Conservation (phyloP, 805 yeast species). For the Metschnikowia sp. region DNA sequence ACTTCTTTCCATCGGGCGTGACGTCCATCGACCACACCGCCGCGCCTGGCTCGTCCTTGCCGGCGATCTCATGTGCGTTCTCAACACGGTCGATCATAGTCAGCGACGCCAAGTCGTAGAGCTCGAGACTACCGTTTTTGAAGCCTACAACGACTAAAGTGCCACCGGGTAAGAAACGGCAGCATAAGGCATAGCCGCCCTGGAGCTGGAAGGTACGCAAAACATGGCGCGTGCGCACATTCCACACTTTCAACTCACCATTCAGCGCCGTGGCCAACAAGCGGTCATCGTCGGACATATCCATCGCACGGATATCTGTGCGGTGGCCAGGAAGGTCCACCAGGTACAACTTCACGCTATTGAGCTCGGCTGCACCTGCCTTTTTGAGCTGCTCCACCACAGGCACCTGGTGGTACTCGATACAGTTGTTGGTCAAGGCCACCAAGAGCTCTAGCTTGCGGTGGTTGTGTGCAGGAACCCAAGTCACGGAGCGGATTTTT, state of each 20-base stretch:
- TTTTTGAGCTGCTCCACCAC: constrained; percentile 57
- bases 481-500: constrained; percentile 63
- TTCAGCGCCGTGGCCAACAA: constrained; percentile 87
- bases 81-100: constrained; percentile 66
- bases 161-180: constrained; percentile 89
- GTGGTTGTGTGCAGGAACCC: constrained; percentile 48
- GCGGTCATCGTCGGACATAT: constrained; percentile 76
- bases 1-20: constrained; percentile 76
- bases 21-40: constrained; percentile 92
- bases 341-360: constrained; percentile 47
- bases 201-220: constrained; percentile 70
- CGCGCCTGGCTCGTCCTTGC: constrained; percentile 31
- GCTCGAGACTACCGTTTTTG: constrained; percentile 77
- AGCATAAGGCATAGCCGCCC: constrained; percentile 80
- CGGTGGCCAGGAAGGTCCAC: constrained; percentile 85
- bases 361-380: constrained; percentile 34
- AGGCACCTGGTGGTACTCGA: constrained; percentile 62
- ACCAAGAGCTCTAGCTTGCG: constrained; percentile 57
- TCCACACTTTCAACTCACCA: constrained; percentile 89
- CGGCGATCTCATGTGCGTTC: constrained; percentile 54
- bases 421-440: constrained; percentile 67
- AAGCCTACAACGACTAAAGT: constrained; percentile 83
- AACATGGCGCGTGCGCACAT: constrained; percentile 66
- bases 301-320: constrained; percentile 80
- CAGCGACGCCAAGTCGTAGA: constrained; percentile 84